A percentile compares a stretch with the other conserved stretches of the same genome.
Evolutionary conservation across 805 yeast genomes (phyloP).

Genomic region (Teunomyces atbi): DNA sequence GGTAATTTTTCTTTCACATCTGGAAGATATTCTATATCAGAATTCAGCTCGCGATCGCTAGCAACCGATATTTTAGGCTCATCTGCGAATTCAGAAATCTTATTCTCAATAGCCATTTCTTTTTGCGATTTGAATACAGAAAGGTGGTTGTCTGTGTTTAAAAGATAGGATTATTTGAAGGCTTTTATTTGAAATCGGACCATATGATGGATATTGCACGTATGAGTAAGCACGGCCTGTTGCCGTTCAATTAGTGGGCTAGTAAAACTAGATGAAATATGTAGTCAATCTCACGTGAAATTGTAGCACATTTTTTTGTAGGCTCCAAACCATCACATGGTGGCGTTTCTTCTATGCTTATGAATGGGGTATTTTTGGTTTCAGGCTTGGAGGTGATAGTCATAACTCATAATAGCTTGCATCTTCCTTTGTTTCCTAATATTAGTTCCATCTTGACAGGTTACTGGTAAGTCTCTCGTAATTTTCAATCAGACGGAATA

Average conservation of each 20-base stretch:
- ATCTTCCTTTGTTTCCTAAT: too few relatives aligned
- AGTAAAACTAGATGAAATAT: neutral
- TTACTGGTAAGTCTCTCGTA: neutral
- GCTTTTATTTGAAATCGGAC: neutral
- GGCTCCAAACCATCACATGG: neutral
- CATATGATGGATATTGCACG: neutral
- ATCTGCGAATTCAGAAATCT: neutral
- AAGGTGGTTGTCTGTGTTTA: neutral
- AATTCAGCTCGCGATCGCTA: neutral
- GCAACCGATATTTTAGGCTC: neutral
- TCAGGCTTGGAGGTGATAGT: too few relatives aligned
- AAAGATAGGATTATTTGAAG: neutral
- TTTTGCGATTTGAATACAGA: neutral
- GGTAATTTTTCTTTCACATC: constrained; percentile 8
- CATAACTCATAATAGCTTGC: neutral
- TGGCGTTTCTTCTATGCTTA: neutral
- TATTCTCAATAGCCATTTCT: neutral
- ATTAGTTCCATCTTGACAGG: neutral
- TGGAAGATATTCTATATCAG: constrained; percentile 6
- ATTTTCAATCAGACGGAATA: neutral
- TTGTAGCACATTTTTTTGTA: neutral
- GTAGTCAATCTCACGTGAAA: constrained; percentile 1
- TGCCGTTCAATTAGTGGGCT: neutral
- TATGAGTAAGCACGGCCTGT: neutral
- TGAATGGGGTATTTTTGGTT: neutral